These are phyloP conservation scores for Podaxis rugospora DNA, from an alignment of 768 basidiomycete genomes.

Conservation along the genomic window DNA sequence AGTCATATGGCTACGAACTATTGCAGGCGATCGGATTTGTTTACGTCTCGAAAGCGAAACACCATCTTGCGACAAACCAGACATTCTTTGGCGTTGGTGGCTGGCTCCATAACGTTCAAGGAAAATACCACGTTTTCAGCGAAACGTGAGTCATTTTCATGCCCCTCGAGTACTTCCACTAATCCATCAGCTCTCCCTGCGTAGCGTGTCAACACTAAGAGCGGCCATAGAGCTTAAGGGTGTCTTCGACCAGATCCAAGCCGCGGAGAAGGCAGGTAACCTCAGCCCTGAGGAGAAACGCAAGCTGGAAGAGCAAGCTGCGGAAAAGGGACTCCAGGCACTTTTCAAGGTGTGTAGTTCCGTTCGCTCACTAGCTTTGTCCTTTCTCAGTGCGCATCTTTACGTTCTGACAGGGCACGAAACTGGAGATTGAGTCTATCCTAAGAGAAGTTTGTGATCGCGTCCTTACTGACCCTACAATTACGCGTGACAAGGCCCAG, in stretches of 20 bases:
- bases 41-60: conserved; percentile 78
- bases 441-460: conserved; percentile 86
- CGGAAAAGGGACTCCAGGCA: conserved; percentile 88
- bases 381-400: neutral
- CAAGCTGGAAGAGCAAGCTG: conserved; percentile 85
- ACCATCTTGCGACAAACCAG: conserved; percentile 70
- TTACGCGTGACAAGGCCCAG: conserved; percentile 55
- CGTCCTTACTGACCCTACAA: conserved; percentile 54
- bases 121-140: conserved; percentile 90
- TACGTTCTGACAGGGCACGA: conserved; percentile 58
- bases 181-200: neutral
- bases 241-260: conserved; percentile 90
- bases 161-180: neutral
- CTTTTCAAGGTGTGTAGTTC: conserved; percentile 68
- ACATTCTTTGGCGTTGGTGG: conserved; percentile 83
- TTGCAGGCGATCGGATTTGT: conserved; percentile 85
- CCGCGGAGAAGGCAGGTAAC: conserved; percentile 83
- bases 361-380: neutral
- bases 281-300: conserved; percentile 74
- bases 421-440: conserved; percentile 87
- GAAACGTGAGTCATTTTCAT: conserved; percentile 64
- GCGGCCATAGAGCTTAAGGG: conserved; percentile 86
- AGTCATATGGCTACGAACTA: conserved; percentile 85
- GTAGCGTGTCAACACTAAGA: conserved; percentile 77
- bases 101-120: conserved; percentile 90